Evolutionary conservation across 1,139 yeast genomes (phyloP).

Genomic region (Hemisphaericaspora lyxosophila): DNA sequence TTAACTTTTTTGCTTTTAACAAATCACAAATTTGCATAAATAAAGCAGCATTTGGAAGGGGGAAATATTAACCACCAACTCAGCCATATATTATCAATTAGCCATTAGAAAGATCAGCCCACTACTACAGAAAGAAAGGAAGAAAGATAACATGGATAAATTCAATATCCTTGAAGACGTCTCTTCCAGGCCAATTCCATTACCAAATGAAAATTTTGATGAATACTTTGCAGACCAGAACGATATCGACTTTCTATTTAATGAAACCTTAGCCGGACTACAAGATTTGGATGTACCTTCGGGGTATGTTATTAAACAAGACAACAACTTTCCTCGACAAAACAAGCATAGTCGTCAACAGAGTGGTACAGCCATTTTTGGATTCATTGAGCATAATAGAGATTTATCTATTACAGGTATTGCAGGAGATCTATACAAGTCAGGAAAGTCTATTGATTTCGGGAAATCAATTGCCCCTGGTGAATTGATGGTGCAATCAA

Average conservation of each 20-base stretch:
- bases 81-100: too few relatives aligned
- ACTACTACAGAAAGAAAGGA: too few relatives aligned
- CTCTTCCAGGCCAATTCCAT: slow-evolving; percentile 25
- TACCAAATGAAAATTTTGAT: slow-evolving; percentile 46
- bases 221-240: slow-evolving; percentile 34
- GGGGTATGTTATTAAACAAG: slow-evolving; percentile 24
- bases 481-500: slow-evolving; percentile 26
- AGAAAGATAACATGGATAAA: slow-evolving; percentile 23
- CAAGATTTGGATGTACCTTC: slow-evolving; percentile 57
- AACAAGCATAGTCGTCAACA: slow-evolving; percentile 36
- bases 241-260: slow-evolving; percentile 43
- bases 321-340: slow-evolving; percentile 7
- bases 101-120: too few relatives aligned
- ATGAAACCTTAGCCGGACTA: slow-evolving; percentile 43
- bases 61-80: too few relatives aligned
- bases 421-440: slow-evolving; percentile 20
- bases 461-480: slow-evolving; percentile 37
- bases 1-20: too few relatives aligned
- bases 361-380: slow-evolving; percentile 68
- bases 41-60: too few relatives aligned
- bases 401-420: slow-evolving; percentile 50
- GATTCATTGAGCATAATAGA: slow-evolving; percentile 54
- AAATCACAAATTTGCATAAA: too few relatives aligned
- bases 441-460: slow-evolving; percentile 20
- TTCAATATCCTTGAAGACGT: slow-evolving; percentile 38